phyloP scores from a whole-genome alignment of 2,329 filamentous ascomycete species.

The Thelonectria rubi region DNA sequence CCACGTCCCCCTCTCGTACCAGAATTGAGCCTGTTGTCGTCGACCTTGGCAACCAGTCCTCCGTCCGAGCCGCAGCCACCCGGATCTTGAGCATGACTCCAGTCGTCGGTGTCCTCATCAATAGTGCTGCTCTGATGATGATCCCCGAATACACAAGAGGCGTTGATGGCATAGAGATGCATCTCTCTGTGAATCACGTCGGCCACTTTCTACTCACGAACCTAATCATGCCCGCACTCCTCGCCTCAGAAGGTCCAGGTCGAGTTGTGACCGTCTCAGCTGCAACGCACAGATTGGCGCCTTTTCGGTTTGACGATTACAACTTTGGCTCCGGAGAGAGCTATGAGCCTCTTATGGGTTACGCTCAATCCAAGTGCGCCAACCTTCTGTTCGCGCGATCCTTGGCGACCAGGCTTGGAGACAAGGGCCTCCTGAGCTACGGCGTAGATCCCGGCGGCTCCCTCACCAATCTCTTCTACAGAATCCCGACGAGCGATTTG shows the following conservation, averaged over 20 bases:
- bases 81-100: neutral
- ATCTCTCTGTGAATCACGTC: neutral
- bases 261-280: neutral
- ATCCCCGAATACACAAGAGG: neutral
- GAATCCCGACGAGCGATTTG: neutral
- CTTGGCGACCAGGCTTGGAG: neutral
- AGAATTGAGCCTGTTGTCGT: conserved; percentile 30
- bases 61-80: neutral
- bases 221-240: neutral
- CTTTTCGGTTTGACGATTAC: neutral
- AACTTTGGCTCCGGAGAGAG: neutral
- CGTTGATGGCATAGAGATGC: neutral
- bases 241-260: neutral
- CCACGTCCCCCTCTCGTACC: neutral
- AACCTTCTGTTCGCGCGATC: neutral
- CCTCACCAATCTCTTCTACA: neutral
- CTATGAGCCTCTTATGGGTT: neutral
- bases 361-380: neutral
- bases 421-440: neutral
- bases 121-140: neutral
- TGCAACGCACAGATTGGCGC: neutral
- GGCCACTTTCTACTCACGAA: neutral
- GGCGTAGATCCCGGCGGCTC: neutral
- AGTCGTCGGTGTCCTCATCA: neutral
- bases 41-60: neutral